Base-by-base conservation (phyloP, 495 filamentous ascomycete species). In the Daldinia vernicosa region DNA sequence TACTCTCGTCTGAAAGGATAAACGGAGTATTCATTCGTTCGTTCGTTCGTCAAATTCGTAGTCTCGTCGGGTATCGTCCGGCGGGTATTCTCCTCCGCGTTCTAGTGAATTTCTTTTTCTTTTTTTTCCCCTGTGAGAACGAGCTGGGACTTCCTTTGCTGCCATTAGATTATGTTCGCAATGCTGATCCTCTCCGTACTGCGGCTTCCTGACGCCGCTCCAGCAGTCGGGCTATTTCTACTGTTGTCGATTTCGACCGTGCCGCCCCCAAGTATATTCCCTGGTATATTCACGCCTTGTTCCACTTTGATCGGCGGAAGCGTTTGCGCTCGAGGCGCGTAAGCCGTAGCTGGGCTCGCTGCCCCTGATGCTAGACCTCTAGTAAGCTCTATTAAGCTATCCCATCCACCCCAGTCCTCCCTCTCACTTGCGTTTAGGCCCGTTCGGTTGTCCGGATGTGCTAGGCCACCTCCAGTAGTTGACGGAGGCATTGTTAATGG, bases 141-240 rank as follows among this genome's bases (percentile, higher is more conserved):
- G 19, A 24, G 19, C 19, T 24, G 19, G 43, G 1, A 35, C 15
- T 52, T 45, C 22, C 45, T 55, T 24, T 8, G n/a, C 15, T 17
- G 32, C 45, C 0, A 11, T 82, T 77, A 89, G 60, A 94, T 93
- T 57, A 94, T 93, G 77, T 91, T 93, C 39, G 91, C 91, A 74
- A 94, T 94, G 67, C 90, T 92, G 79, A 94, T 92, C 66, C 91
- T 84, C 75, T 85, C 83, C 67, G 84, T 81, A 35, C 74, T 82
- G 62, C 78, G 80, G 24, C 74, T 81, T 66, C 77, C 82, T 12
- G 69, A 75, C 32, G 70, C 70, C 26, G 74, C 66, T 19, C 79
- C 76, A 35, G 81, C 80, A 43, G 82, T 66, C 50, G 76, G 78
- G 50, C 78, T 78, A 57, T 77, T 76, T 43, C 76, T 75, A 7